Evolutionary conservation across 2,329 filamentous ascomycete genomes (phyloP), one percentile per base, ranked within the genome.

Genomic region (Colletotrichum sublineola): DNA sequence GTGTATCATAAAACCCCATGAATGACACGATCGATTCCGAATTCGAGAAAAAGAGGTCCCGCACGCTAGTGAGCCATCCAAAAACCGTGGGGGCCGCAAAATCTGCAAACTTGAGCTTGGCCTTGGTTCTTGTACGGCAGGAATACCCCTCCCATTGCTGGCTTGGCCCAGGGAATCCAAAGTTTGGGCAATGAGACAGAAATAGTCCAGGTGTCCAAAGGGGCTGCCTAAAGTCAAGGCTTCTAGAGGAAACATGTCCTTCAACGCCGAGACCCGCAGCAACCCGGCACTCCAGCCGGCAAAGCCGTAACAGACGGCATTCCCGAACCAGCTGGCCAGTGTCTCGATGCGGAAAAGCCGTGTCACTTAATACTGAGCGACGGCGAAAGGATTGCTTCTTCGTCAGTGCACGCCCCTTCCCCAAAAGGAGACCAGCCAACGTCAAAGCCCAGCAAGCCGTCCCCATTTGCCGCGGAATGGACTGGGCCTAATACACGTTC

Each of bases 1-100:
- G 42, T 71, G 57, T 63, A 70, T 56, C 70, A 62, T 70, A 65
- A 31, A 53, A 52, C 60, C 69, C 63, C 40, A 73, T 65, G 70
- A 73, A 65, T 70, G 55, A 52, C 46, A 57, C 36, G 61, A 65
- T 46, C 6, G 42, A 20, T 73, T 70, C 55, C 61, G 61, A 44
- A 52, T 38, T 65, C 31, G 12, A 44, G 42, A 42, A n/a, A 42
- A 29, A 12, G 5, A 20, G 15, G 53, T n/a, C 14, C 14, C 6
- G 53, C 33, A 14, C 11, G 53, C 53, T 31, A 57, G 20, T 20
- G 20, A 40, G n/a, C 33, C 36, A 15, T 20, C n/a, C 6, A 8
- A 15, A 53, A 14, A 20, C 6, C 15, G 15, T 18, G 29, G 48
- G 18, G 24, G 24, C 14, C 7, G 14, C 29, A 29, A 29, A 12